Percentiles rank a stretch among this genome's conserved stretches.
These are phyloP conservation scores for Globisporangium uncinulatum DNA, from an alignment of 352 stramenopile genomes.

Conservation along the genomic window DNA sequence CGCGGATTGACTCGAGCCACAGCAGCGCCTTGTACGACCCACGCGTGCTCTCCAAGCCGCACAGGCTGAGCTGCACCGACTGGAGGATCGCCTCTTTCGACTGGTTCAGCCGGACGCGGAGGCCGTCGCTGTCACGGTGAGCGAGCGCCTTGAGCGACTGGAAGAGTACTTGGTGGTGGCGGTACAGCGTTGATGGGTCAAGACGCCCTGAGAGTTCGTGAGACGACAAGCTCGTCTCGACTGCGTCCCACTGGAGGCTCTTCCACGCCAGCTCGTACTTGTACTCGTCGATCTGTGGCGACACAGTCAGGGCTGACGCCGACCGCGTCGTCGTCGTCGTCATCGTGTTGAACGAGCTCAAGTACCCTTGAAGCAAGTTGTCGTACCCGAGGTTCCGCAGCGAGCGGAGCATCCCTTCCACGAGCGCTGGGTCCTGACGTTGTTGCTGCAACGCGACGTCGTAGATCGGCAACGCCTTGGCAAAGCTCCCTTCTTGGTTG, in stretches of 20 bases:
- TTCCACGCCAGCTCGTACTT: slow-evolving; percentile 81
- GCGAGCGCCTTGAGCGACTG: slow-evolving; percentile 51
- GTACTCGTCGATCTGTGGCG: slow-evolving; percentile 33
- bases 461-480: slow-evolving; percentile 64
- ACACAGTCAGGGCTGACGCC: not conserved
- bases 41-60: slow-evolving; percentile 61
- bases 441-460: slow-evolving; percentile 45
- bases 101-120: slow-evolving; percentile 24
- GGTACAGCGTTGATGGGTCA: slow-evolving; percentile 16
- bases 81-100: slow-evolving; percentile 50
- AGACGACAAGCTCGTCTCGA: slow-evolving; percentile 17
- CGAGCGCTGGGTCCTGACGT: not conserved
- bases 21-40: slow-evolving; percentile 51
- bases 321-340: not conserved
- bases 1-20: slow-evolving; percentile 48
- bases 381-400: slow-evolving; percentile 68
- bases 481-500: slow-evolving; percentile 54
- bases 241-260: slow-evolving; percentile 61
- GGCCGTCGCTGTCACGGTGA: slow-evolving; percentile 36
- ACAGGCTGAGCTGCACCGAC: slow-evolving; percentile 51
- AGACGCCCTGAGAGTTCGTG: not conserved
- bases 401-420: slow-evolving; percentile 53
- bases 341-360: slow-evolving; percentile 23
- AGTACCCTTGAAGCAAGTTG: slow-evolving; percentile 56
- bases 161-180: slow-evolving; percentile 51